Evolutionary conservation across 164 flowering plant genomes (phyloP).

Genomic region (Stephania cephalantha): DNA sequence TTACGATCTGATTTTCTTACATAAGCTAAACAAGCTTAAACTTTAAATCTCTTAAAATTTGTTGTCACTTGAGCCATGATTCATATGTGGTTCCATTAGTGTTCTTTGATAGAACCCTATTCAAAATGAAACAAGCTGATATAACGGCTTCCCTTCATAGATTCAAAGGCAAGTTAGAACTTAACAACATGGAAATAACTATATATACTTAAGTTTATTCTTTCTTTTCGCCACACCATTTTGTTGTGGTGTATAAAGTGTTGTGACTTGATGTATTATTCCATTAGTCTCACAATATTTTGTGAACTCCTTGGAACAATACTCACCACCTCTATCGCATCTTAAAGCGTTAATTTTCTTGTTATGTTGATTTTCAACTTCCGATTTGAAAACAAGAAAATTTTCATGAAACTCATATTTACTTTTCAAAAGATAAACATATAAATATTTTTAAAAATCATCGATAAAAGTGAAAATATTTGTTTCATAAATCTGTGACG

Average conservation of each 20-base stretch:
- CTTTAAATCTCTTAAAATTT: not conserved
- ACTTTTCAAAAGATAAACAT: no score
- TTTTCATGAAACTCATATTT: slow-evolving; percentile 6
- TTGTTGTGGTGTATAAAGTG: slow-evolving; percentile 6
- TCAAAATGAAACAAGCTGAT: slow-evolving; percentile 2
- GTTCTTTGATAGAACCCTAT: slow-evolving; percentile 5
- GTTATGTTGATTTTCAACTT: not conserved
- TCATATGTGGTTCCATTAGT: not conserved
- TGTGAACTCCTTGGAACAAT: slow-evolving; percentile 5
- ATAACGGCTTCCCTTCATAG: slow-evolving; percentile 15
- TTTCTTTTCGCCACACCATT: slow-evolving; percentile 9
- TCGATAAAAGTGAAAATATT: no score
- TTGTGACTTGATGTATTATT: not conserved
- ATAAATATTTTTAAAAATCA: no score
- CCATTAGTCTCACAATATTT: slow-evolving; percentile 9
- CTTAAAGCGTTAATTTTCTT: slow-evolving; percentile 5
- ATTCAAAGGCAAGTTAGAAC: not conserved
- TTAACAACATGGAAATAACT: not conserved
- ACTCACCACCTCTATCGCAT: slow-evolving; percentile 12
- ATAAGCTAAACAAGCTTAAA: slow-evolving; percentile 10
- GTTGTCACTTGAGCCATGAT: not conserved
- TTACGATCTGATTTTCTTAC: slow-evolving; percentile 3
- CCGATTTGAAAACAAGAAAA: no score
- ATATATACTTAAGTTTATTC: not conserved
- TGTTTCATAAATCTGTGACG: no score